Evolutionary conservation across 1,284 basidiomycete species (phyloP).

Genomic region (Meripilus lineatus): DNA sequence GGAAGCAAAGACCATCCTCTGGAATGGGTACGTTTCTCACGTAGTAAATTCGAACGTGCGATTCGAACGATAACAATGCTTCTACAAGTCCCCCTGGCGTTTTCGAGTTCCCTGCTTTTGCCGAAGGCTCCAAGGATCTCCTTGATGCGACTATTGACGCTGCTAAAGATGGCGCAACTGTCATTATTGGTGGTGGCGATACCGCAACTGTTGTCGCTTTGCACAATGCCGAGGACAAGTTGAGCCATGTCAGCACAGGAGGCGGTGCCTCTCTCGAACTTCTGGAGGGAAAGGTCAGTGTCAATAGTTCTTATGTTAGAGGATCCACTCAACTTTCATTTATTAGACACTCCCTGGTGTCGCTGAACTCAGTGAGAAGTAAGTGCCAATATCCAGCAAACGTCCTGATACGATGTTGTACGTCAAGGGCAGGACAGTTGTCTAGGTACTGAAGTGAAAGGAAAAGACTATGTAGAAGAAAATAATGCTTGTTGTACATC

Average conservation of each 20-base stretch:
- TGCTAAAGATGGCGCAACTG: constrained; percentile 81
- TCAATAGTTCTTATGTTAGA: background rate
- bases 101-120: constrained; percentile 94
- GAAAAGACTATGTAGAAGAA: too few species aligned
- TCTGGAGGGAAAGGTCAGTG: constrained; percentile 88
- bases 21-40: constrained; percentile 74
- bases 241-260: constrained; percentile 96
- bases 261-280: constrained; percentile 96
- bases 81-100: constrained; percentile 84
- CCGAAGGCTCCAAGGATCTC: constrained; percentile 80
- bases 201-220: constrained; percentile 90
- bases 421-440: too few species aligned
- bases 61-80: too few species aligned
- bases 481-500: too few species aligned
- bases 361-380: constrained; percentile 73
- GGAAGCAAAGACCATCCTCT: constrained; percentile 94
- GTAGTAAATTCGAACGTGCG: too few species aligned
- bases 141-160: constrained; percentile 89
- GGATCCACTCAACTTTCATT: background rate
- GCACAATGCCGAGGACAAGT: constrained; percentile 77
- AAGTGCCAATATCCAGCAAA: too few species aligned
- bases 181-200: constrained; percentile 94
- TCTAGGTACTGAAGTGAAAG: too few species aligned
- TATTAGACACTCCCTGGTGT: constrained; percentile 80
- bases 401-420: too few species aligned